Percentiles rank a stretch among this genome's conserved stretches.
These are phyloP conservation scores for Talaromyces sp. DNA, from an alignment of 2,329 filamentous ascomycete genomes.

Conservation along the genomic window DNA sequence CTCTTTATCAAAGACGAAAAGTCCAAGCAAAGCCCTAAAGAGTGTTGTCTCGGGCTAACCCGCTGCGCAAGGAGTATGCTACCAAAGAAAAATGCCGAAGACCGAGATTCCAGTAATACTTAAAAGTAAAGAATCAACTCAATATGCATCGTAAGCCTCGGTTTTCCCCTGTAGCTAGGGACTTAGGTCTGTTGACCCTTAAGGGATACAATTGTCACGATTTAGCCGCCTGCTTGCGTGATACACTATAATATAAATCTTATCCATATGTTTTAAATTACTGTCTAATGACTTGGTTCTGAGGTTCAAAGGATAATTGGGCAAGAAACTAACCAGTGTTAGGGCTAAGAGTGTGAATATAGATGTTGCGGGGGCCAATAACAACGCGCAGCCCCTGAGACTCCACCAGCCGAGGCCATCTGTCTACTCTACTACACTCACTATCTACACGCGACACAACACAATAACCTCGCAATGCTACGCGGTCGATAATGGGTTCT, in stretches of 20 bases:
- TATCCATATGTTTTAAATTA: background rate
- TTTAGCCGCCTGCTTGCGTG: background rate
- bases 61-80: background rate
- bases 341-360: background rate
- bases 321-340: background rate
- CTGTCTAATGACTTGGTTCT: background rate
- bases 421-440: background rate
- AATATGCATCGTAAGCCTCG: background rate
- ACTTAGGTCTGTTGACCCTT: background rate
- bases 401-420: slow-evolving; percentile 3
- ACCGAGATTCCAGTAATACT: background rate
- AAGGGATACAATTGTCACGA: background rate
- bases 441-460: background rate
- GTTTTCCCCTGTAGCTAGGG: background rate
- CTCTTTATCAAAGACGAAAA: background rate
- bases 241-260: background rate
- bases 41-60: background rate
- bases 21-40: background rate
- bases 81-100: background rate
- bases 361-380: slow-evolving; percentile 1
- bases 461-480: slow-evolving; percentile 25
- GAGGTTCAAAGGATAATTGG: background rate
- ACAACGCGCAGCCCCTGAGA: background rate
- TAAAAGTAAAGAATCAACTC: background rate
- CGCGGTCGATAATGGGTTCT: slow-evolving; percentile 41